Evolutionary conservation across 2,329 filamentous ascomycete genomes (phyloP).

Genomic region (Colletotrichum lupini): DNA sequence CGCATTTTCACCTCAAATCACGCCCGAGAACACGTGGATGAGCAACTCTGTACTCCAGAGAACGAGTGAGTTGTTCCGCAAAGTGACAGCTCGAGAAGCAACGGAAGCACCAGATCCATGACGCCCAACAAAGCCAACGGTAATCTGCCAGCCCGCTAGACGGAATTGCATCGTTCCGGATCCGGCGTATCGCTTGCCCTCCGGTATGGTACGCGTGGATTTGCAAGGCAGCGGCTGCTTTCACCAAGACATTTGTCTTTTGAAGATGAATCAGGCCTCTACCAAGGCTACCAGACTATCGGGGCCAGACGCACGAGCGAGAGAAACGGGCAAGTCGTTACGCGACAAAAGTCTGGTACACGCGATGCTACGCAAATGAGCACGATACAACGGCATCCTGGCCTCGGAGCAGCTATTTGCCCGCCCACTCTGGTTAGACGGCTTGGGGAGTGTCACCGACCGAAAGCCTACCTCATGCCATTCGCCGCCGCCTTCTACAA

Average conservation of each 20-base stretch:
- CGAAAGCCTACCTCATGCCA: slow-evolving; percentile 27
- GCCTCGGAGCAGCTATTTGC: slow-evolving; percentile 30
- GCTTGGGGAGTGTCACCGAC: slow-evolving; percentile 16
- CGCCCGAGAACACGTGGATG: background rate
- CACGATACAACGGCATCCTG: slow-evolving; percentile 22
- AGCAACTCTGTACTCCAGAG: background rate
- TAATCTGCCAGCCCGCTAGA: slow-evolving; percentile 12
- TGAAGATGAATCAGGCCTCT: background rate
- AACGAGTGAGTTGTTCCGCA: too few species aligned
- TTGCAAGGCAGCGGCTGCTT: background rate
- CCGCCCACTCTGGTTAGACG: slow-evolving; percentile 10
- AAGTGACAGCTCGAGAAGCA: background rate
- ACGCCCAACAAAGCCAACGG: background rate
- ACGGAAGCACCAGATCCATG: background rate
- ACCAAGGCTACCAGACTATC: slow-evolving; percentile 1
- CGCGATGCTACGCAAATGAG: slow-evolving; percentile 19
- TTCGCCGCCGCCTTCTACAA: slow-evolving; percentile 24
- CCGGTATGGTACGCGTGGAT: slow-evolving; percentile 8
- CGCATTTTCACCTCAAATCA: background rate
- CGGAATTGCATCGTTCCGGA: slow-evolving; percentile 15
- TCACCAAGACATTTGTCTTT: slow-evolving; percentile 13
- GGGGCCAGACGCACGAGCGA: slow-evolving; percentile 10
- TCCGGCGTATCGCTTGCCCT: slow-evolving; percentile 6
- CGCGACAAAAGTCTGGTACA: slow-evolving; percentile 4
- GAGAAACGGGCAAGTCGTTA: slow-evolving; percentile 11